These are phyloP conservation scores for Blastobotrys capitulatus DNA, from an alignment of 1,139 yeast species.

Conservation along the genomic window DNA sequence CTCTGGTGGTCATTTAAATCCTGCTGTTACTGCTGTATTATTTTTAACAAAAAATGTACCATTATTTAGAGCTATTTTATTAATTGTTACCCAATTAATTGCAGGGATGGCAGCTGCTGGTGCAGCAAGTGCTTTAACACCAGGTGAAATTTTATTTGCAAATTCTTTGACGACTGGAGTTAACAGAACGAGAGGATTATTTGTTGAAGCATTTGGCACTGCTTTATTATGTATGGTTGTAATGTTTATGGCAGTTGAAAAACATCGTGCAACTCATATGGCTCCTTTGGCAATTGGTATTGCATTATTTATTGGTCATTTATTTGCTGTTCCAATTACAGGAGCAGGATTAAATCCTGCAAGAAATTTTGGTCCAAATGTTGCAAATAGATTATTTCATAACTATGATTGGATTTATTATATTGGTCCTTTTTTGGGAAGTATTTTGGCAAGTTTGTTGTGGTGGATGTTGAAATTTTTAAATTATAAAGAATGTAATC, in stretches of 20 bases:
- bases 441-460: constrained; percentile 58
- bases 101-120: constrained; percentile 95
- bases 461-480: constrained; percentile 64
- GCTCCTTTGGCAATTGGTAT: constrained; percentile 85
- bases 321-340: constrained; percentile 75
- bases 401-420: constrained; percentile 88
- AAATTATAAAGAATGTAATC: constrained; percentile 66
- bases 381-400: constrained; percentile 70
- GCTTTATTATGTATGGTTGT: constrained; percentile 69
- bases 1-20: constrained; percentile 88
- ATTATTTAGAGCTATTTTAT: constrained; percentile 62
- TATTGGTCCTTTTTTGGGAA: constrained; percentile 69
- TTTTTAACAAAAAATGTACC: constrained; percentile 68
- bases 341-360: constrained; percentile 96
- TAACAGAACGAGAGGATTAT: constrained; percentile 69
- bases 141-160: constrained; percentile 69
- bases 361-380: constrained; percentile 78
- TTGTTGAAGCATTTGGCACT: constrained; percentile 81
- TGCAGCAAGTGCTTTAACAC: constrained; percentile 82
- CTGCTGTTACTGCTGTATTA: constrained; percentile 76
- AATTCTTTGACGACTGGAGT: constrained; percentile 69
- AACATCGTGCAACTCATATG: constrained; percentile 66
- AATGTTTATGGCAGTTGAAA: constrained; percentile 79
- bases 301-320: constrained; percentile 75
- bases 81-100: constrained; percentile 63